A percentile compares a stretch with the other conserved stretches of the same genome.
phyloP scores from a whole-genome alignment of 768 basidiomycete genomes.

The Termitomyces titanicus region DNA sequence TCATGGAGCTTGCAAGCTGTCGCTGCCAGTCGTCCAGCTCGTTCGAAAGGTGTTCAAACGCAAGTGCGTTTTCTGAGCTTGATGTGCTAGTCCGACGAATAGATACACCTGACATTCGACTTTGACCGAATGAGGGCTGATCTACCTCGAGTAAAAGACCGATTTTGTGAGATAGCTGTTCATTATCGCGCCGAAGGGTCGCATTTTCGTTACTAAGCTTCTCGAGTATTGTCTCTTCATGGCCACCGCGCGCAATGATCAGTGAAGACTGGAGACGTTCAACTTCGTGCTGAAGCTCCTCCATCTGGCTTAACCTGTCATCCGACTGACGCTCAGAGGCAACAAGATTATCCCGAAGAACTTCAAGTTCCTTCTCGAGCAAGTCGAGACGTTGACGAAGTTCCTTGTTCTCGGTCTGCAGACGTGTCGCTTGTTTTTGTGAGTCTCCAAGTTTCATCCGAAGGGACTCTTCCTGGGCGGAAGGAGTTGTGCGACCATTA shows the following conservation, averaged over 20 bases:
- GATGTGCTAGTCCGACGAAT: slow-evolving; percentile 68
- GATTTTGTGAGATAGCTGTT: slow-evolving; percentile 89
- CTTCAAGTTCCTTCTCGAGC: slow-evolving; percentile 73
- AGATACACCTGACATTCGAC: slow-evolving; percentile 56
- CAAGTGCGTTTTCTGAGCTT: slow-evolving; percentile 77
- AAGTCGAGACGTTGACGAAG: slow-evolving; percentile 67
- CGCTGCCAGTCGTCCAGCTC: slow-evolving; percentile 87
- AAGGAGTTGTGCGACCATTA: slow-evolving; percentile 79
- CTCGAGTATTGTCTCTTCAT: slow-evolving; percentile 75
- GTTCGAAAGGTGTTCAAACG: slow-evolving; percentile 74
- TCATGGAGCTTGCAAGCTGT: slow-evolving; percentile 77
- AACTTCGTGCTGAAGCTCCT: slow-evolving; percentile 79
- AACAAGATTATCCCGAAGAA: slow-evolving; percentile 65
- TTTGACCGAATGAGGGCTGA: slow-evolving; percentile 64
- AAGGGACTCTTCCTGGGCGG: slow-evolving; percentile 72
- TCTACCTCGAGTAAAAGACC: slow-evolving; percentile 85
- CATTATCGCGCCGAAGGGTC: slow-evolving; percentile 77
- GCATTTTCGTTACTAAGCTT: slow-evolving; percentile 82
- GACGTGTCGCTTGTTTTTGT: slow-evolving; percentile 70
- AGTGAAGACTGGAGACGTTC: slow-evolving; percentile 73
- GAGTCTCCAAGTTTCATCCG: slow-evolving; percentile 73
- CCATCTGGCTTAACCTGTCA: slow-evolving; percentile 68
- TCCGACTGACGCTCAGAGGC: slow-evolving; percentile 77
- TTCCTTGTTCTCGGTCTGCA: slow-evolving; percentile 74
- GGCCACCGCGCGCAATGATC: slow-evolving; percentile 68